A percentile compares a stretch with the other conserved stretches of the same genome.
Evolutionary conservation across 495 filamentous ascomycete genomes (phyloP).

Genomic region (Penicillium longicatenatum): DNA sequence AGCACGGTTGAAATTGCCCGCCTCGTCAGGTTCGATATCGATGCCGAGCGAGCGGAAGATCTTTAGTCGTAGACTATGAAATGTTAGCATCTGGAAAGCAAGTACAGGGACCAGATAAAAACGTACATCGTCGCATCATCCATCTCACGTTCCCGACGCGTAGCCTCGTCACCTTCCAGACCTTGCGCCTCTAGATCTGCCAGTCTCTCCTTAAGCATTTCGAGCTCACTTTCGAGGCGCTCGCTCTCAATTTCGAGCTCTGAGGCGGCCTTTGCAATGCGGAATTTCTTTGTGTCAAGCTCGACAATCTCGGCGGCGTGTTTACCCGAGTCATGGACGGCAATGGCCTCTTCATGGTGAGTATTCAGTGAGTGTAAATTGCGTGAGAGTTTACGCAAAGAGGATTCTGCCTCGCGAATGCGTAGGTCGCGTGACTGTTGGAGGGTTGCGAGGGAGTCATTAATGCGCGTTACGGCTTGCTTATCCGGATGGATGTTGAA

Average conservation of each 20-base stretch:
- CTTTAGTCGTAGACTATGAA: slow-evolving; percentile 72
- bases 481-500: slow-evolving; percentile 94
- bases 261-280: slow-evolving; percentile 80
- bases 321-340: slow-evolving; percentile 68
- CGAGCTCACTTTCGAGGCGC: slow-evolving; percentile 78
- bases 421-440: slow-evolving; percentile 76
- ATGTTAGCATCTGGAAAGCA: background rate
- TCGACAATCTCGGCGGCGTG: slow-evolving; percentile 81
- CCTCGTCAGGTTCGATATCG: slow-evolving; percentile 79
- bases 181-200: slow-evolving; percentile 85
- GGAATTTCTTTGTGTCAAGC: slow-evolving; percentile 92
- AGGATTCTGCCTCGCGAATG: slow-evolving; percentile 67
- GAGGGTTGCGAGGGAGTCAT: slow-evolving; percentile 76
- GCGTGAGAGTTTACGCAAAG: slow-evolving; percentile 74
- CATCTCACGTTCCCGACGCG: slow-evolving; percentile 60
- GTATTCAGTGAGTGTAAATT: slow-evolving; percentile 65
- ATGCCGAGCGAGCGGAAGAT: slow-evolving; percentile 90
- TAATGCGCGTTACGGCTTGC: slow-evolving; percentile 80
- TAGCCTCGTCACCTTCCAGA: slow-evolving; percentile 58
- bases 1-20: slow-evolving; percentile 81
- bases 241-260: slow-evolving; percentile 93
- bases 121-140: slow-evolving; percentile 60
- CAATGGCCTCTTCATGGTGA: slow-evolving; percentile 70
- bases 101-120: slow-evolving; percentile 8
- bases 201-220: slow-evolving; percentile 70